These are phyloP conservation scores for Pyronema omphalodes DNA, from an alignment of 495 filamentous ascomycete genomes.

Conservation along the genomic window DNA sequence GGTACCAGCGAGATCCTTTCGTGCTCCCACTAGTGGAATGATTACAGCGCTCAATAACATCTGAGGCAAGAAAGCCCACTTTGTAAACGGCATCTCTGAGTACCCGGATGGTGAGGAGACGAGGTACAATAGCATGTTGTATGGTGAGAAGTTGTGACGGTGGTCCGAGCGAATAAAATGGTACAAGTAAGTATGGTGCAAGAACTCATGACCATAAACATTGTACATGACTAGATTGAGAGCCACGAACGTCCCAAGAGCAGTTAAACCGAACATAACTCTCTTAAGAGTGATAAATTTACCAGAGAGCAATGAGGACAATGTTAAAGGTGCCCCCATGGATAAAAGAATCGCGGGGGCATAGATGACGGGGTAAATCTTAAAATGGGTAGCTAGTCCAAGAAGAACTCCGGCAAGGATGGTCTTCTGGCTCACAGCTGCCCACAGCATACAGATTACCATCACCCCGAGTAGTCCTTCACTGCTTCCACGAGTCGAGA, in stretches of 20 bases:
- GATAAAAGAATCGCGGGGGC: slow-evolving; percentile 72
- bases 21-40: slow-evolving; percentile 64
- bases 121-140: slow-evolving; percentile 81
- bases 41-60: slow-evolving; percentile 54
- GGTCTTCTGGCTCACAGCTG: slow-evolving; percentile 41
- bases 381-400: slow-evolving; percentile 81
- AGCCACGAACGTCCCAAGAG: slow-evolving; percentile 47
- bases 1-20: slow-evolving; percentile 61
- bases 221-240: slow-evolving; percentile 64
- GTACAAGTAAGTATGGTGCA: slow-evolving; percentile 79
- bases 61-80: slow-evolving; percentile 76
- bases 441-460: slow-evolving; percentile 62
- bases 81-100: slow-evolving; percentile 41
- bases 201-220: slow-evolving; percentile 52
- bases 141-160: slow-evolving; percentile 93
- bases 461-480: slow-evolving; percentile 78
- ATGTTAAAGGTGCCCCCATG: slow-evolving; percentile 42
- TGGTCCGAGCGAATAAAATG: slow-evolving; percentile 89
- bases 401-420: slow-evolving; percentile 55
- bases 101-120: slow-evolving; percentile 37
- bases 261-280: slow-evolving; percentile 41
- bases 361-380: slow-evolving; percentile 97
- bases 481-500: slow-evolving; percentile 82
- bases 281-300: slow-evolving; percentile 20
- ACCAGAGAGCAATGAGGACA: neutral